Evolutionary conservation across 2,329 filamentous ascomycete species (phyloP).

Genomic region (Colletotrichum scovillei): DNA sequence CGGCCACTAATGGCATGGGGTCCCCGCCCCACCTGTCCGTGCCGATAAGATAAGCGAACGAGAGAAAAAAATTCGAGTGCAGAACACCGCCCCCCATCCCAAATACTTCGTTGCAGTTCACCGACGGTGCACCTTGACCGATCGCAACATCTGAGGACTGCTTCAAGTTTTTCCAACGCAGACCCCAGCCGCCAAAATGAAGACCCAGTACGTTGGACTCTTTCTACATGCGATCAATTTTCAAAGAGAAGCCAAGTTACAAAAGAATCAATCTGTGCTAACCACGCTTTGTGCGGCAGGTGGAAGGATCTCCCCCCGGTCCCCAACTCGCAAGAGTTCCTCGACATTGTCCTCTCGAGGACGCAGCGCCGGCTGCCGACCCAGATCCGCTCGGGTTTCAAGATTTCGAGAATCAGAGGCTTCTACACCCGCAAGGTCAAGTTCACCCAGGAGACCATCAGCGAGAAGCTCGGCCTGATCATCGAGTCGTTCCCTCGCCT

Average conservation of each 20-base stretch:
- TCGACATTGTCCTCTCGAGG: constrained; percentile 95
- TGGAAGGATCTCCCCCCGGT: constrained; percentile 88
- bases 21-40: constrained; percentile 1
- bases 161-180: constrained; percentile 20
- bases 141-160: constrained; percentile 35
- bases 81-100: constrained; percentile 12
- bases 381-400: constrained; percentile 95
- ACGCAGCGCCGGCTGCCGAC: constrained; percentile 94
- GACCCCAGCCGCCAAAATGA: constrained; percentile 35
- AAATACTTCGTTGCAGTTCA: constrained; percentile 21
- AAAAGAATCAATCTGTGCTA: neutral
- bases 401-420: constrained; percentile 79
- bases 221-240: neutral
- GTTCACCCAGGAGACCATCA: constrained; percentile 96
- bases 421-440: constrained; percentile 82
- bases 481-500: constrained; percentile 93
- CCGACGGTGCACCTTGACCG: constrained; percentile 26
- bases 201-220: constrained; percentile 33
- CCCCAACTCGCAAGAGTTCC: constrained; percentile 92
- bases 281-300: constrained; percentile 16
- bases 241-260: neutral
- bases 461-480: constrained; percentile 91
- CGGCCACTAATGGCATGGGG: neutral
- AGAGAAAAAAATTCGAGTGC: constrained; percentile 36
- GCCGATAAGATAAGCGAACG: constrained; percentile 41